Conservation (phyloP, 2,329 filamentous ascomycete species). For the Xylariaceae sp. region DNA sequence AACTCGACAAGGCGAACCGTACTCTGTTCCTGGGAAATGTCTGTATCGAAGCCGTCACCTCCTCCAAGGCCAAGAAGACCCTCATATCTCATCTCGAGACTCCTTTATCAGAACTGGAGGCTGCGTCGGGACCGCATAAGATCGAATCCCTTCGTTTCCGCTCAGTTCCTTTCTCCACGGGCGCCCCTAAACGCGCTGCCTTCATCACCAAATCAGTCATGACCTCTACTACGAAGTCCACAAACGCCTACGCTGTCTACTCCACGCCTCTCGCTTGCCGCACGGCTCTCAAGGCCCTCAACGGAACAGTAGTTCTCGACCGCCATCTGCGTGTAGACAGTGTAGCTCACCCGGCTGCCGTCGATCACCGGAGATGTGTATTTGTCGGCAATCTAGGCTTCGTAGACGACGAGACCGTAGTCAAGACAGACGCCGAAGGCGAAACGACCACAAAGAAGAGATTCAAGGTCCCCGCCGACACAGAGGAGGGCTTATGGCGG, state of each 20-base stretch:
- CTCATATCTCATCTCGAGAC: slow-evolving; percentile 74
- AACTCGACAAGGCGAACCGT: slow-evolving; percentile 78
- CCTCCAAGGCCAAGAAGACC: slow-evolving; percentile 72
- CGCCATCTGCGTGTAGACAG: slow-evolving; percentile 88
- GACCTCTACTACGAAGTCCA: slow-evolving; percentile 84
- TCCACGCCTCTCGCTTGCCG: slow-evolving; percentile 68
- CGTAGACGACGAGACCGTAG: slow-evolving; percentile 79
- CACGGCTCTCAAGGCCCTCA: slow-evolving; percentile 69
- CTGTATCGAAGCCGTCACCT: slow-evolving; percentile 73
- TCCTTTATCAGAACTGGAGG: slow-evolving; percentile 53
- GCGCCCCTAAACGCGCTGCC: slow-evolving; percentile 82
- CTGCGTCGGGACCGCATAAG: slow-evolving; percentile 55
- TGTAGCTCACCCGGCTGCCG: slow-evolving; percentile 77
- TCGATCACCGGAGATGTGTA: slow-evolving; percentile 83
- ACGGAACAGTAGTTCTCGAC: slow-evolving; percentile 76
- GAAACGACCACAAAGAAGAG: slow-evolving; percentile 67
- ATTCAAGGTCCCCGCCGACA: slow-evolving; percentile 70
- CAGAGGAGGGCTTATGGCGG: slow-evolving; percentile 89
- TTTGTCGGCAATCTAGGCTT: slow-evolving; percentile 97
- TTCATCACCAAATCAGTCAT: slow-evolving; percentile 88
- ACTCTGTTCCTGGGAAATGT: slow-evolving; percentile 95
- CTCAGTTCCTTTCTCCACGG: slow-evolving; percentile 77
- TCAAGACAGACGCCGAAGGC: slow-evolving; percentile 59
- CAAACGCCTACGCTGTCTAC: slow-evolving; percentile 93
- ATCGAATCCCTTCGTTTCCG: slow-evolving; percentile 92